Conservation (phyloP, 2,329 filamentous ascomycete genomes). For the Volutella citrinella region DNA sequence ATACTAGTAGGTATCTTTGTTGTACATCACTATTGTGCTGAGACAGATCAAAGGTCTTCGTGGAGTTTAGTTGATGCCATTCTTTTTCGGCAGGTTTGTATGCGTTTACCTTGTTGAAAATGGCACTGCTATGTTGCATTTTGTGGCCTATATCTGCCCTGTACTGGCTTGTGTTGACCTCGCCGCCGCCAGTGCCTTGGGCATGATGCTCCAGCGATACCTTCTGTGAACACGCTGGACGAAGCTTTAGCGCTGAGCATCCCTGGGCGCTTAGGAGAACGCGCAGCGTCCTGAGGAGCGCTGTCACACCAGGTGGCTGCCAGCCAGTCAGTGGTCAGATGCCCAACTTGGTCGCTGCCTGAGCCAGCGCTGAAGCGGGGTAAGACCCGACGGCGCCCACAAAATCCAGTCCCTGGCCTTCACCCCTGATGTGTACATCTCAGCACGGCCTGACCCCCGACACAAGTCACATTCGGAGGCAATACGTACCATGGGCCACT, state of each 20-base stretch:
- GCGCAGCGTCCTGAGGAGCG: constrained; percentile 16
- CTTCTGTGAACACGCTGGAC: constrained; percentile 20
- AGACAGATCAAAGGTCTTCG: too few species aligned
- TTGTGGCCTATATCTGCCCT: too few species aligned
- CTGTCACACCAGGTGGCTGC: constrained; percentile 19
- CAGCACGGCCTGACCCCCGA: constrained; percentile 18
- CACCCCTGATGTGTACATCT: constrained; percentile 26
- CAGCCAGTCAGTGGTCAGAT: constrained; percentile 4
- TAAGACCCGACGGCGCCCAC: too few species aligned
- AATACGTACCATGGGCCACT: constrained; percentile 8
- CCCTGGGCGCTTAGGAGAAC: too few species aligned
- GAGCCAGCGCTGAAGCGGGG: too few species aligned
- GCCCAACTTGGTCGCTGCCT: constrained; percentile 20
- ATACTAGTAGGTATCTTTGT: too few species aligned
- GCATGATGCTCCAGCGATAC: constrained; percentile 25
- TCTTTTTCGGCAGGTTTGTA: too few species aligned
- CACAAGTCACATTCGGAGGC: constrained; percentile 4
- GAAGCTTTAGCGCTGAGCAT: constrained; percentile 18
- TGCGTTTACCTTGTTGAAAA: too few species aligned
- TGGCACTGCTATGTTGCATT: too few species aligned
- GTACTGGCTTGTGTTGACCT: too few species aligned
- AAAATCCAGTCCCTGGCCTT: constrained; percentile 29
- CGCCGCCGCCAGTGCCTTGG: constrained; percentile 5
- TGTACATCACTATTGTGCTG: too few species aligned
- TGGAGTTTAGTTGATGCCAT: too few species aligned